Base-by-base conservation (phyloP, 2,329 filamentous ascomycete species). In the Plenodomus lindquistii region DNA sequence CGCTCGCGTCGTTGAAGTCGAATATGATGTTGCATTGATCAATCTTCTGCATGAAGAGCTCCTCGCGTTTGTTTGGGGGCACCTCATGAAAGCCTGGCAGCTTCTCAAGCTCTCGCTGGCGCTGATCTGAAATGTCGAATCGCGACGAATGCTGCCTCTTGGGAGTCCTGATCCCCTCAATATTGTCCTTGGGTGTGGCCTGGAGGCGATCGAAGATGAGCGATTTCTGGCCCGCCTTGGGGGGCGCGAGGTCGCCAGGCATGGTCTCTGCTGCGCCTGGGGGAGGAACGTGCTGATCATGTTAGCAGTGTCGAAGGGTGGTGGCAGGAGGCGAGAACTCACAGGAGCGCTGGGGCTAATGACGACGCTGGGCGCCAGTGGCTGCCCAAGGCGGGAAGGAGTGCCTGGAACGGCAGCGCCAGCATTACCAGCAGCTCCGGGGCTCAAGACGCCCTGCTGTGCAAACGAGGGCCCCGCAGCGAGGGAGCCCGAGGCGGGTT, bases 1-100 rank as follows among this genome's bases (percentile, higher is more conserved):
- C 92, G 59, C 90, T 96, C 40, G 93, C 91, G 74, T 99, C 94
- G 72, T 97, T 99, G 78, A 99, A 99, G 77, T 99, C 94, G 71
- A 99, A 99, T 66, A 99, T 99, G 78, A 99, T 95, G 71, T 99
- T 99, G 80, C 94, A 99, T 73, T 99, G 94, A 67, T 97, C 94
- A 63, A 99, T 94, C 81, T 99, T 99, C 71, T 97, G 92, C 92
- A 99, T 97, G 76, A 99, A 99, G 16, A 99, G 83, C 63, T 97
- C 93, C 75, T 97, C 92, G 54, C 94, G 85, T 55, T 93, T 86
- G 71, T 96, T 96, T 15, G 94, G 94, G 10, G 93, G 89, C 20
- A 97, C 94, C 75, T 99, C 94, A 67, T 99, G 94, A 75, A 99
- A 99, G 29, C 94, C 94, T 1, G 94, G 93, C 19, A 99, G 81